Base-by-base conservation (phyloP, 495 filamentous ascomycete species). In the Tuber umbilicatum region DNA sequence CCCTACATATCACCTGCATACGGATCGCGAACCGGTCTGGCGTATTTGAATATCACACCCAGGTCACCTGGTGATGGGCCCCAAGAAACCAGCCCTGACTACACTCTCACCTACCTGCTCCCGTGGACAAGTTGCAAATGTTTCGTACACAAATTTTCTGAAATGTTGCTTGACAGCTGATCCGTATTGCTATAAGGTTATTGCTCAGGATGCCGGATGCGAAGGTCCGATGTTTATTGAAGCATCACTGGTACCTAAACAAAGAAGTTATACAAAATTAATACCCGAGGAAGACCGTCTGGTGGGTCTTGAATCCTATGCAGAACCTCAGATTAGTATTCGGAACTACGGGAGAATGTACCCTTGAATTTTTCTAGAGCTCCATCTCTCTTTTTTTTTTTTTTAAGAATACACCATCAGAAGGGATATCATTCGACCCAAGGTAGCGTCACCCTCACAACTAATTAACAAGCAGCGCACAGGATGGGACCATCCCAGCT, bases 401-500 rank as follows among this genome's bases (percentile, higher is more conserved):
- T 64, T 5, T 16, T 64, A 64, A 64, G 14, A 64, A 35, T 64
- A 64, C 55, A 64, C 55, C 55, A 35, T 31, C 14, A 16, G 27
- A 60, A 27, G 9, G n/a, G 50, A 50, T 31, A 60, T 31, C n/a
- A 64, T 17, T 64, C 14, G 27, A 64, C 55, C 27, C 55, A 64
- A 64, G 27, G 55, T 17, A 14, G 55, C n/a, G 14, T 64, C 55
- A 17, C 55, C 55, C 17, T 64, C 55, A 35, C 31, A 35, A 23
- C 72, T 79, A 91, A 81, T 90, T 88, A 55, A 95, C 88, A 76
- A 97, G 89, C 73, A 99, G 85, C 73, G 90, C 93, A 72, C 94
- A 94, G 78, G 92, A 97, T 16, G 95, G 95, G 19, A 93, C 90
- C 75, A 97, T 84, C 19, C 93, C 93, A 38, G 96, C 91, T 83